phyloP scores from a whole-genome alignment of 331 rosid species.

The Stylosanthes scabra region DNA sequence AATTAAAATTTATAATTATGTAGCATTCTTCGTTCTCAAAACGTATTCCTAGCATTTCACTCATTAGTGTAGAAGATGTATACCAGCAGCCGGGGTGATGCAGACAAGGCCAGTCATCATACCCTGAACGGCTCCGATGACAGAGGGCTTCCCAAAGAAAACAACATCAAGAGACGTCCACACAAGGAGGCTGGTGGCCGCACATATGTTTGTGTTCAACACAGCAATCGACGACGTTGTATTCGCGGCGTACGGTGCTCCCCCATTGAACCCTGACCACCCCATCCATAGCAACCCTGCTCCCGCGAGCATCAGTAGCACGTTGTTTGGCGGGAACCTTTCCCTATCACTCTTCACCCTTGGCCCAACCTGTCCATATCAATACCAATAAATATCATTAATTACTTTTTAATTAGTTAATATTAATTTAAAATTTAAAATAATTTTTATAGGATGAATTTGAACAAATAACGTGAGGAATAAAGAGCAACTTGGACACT shows the following conservation, averaged over 20 bases:
- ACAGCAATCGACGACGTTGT: slow-evolving; percentile 68
- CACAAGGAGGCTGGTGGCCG: slow-evolving; percentile 82
- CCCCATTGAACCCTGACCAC: slow-evolving; percentile 94
- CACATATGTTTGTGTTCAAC: slow-evolving; percentile 81
- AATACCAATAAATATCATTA: too few species aligned
- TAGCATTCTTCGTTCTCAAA: too few species aligned
- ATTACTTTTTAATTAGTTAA: too few species aligned
- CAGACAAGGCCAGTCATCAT: slow-evolving; percentile 99
- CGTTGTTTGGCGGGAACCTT: slow-evolving; percentile 91
- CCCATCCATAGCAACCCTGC: slow-evolving; percentile 93
- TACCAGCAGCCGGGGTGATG: slow-evolving; percentile 96
- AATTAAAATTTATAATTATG: too few species aligned
- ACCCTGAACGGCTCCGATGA: slow-evolving; percentile 96
- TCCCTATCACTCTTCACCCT: slow-evolving; percentile 85
- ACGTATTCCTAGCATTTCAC: too few species aligned
- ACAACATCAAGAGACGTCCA: slow-evolving; percentile 82
- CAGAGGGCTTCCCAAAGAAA: slow-evolving; percentile 86
- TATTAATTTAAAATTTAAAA: too few species aligned
- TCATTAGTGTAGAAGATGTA: not conserved
- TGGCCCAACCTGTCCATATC: slow-evolving; percentile 72
- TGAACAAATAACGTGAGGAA: too few species aligned
- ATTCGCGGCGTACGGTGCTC: slow-evolving; percentile 86
- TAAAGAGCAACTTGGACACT: too few species aligned
- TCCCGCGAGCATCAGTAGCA: slow-evolving; percentile 80
- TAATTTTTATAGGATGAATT: too few species aligned